Conservation (phyloP, 495 filamentous ascomycete species). For the Penicillium nucicola region DNA sequence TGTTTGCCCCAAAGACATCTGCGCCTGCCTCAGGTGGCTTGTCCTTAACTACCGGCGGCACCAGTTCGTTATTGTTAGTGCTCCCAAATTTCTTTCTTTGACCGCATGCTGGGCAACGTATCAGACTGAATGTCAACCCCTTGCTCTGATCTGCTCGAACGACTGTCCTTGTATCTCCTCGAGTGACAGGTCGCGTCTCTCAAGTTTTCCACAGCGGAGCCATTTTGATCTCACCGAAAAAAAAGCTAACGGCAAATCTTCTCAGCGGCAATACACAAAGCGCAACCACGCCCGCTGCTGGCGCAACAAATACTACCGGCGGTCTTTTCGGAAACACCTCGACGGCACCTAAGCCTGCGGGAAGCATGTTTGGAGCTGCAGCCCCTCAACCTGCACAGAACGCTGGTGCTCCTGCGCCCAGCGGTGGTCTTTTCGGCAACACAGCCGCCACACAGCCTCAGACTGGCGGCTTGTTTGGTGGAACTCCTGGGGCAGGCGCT, state of each 20-base stretch:
- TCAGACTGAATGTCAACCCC: conserved; percentile 3
- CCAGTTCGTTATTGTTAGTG: conserved; percentile 70
- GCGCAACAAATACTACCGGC: conserved; percentile 24
- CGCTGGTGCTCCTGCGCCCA: conserved; percentile 3
- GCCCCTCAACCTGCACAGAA: neutral
- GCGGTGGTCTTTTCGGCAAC: conserved; percentile 52
- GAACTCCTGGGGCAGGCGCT: conserved; percentile 19
- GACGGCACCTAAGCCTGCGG: conserved; percentile 36
- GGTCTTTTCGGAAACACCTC: conserved; percentile 40
- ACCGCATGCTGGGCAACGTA: neutral
- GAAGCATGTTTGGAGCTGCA: conserved; percentile 46
- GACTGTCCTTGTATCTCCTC: neutral
- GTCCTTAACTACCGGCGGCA: conserved; percentile 74
- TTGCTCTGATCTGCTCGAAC: conserved; percentile 1
- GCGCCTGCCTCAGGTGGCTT: conserved; percentile 49
- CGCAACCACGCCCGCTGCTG: conserved; percentile 28
- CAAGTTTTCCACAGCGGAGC: neutral
- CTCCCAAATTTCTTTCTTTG: conserved; percentile 2
- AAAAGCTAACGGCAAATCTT: neutral
- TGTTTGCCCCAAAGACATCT: conserved; percentile 63
- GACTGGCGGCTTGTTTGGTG: conserved; percentile 43
- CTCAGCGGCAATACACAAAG: conserved; percentile 27
- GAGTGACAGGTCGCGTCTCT: neutral
- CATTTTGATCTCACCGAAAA: neutral
- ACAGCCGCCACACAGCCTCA: conserved; percentile 45